Evolutionary conservation across 352 stramenopile genomes (phyloP), one percentile per base, ranked within the genome.

Genomic region (Globisporangium uncinulatum): DNA sequence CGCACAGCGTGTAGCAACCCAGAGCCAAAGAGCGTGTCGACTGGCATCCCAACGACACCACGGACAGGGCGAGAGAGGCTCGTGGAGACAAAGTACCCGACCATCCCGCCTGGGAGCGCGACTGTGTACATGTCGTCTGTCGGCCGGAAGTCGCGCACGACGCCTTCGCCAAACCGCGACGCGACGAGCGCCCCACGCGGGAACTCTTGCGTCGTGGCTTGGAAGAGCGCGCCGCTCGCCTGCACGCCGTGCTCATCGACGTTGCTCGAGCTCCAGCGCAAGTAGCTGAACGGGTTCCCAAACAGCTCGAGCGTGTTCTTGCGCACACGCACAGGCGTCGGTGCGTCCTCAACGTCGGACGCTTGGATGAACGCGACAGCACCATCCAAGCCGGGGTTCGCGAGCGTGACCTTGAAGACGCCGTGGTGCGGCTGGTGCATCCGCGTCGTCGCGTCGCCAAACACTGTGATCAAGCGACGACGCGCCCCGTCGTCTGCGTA

Each of bases 291-390:
- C 29, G 81, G 76, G 36, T 82, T 86, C 8, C 75, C 82, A 14
- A 92, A 63, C 43, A 92, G 48, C 57, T 92, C 82, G 3, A 90
- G 47, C 6, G 77, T 90, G 54, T 92, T 90, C 15, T 77, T 79
- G 29, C 78, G 71, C 21, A 63, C 69, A 14, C 63, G 56, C n/a
- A 55, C 37, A 15, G 62, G 51, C 5, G 52, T 37, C 9, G 54
- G 51, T 4, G 79, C 46, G 15, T 89, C 82, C 4, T 69, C 79
- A 1, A 71, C 57, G 0, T 63, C 58, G 6, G 45, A 59, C 19
- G 59, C 68, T 51, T 92, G 82, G 1, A 89, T 67, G 46, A 71
- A 92, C 3, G 63, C 78, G 7, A 86, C 57, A 17, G 66, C 73
- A 15, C 65, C 73, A 8, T 56, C 48, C 19, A 83, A 69, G 56